Evolutionary conservation across 768 basidiomycete genomes (phyloP), one percentile per base, ranked within the genome.

Genomic region (Boletus bicolor): DNA sequence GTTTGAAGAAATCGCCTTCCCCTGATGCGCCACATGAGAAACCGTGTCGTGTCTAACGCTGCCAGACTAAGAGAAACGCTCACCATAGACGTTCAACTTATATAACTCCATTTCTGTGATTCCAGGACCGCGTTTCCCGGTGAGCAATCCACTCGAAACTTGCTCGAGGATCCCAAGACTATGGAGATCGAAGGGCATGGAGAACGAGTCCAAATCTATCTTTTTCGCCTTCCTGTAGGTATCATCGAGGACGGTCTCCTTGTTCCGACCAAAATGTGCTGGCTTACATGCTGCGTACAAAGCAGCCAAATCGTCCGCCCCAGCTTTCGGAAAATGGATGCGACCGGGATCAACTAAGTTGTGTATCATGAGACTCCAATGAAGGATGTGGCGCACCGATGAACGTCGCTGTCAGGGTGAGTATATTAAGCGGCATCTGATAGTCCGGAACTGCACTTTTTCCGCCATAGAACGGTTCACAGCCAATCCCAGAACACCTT

Each of bases 41-140:
- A 59, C 45, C 8, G 42, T 24, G 24, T 14, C 42, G 7, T 4
- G 9, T 19, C n/a, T 39, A 11, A 44, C 14, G 17, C 26, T 28
- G 15, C 8, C 5, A 5, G 15, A 28, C 43, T 28, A 14, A 47
- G 9, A 7, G 24, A 24, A 44, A 19, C n/a, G 26, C 32, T 42
- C 49, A 78, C 80, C 73, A 48, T 80, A 78, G 2, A 80, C 72
- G 52, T 80, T 77, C 44, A 80, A 65, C 55, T 80, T 78, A 45
- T 79, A 76, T 5, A 78, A 51, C 57, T 79, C 75, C 57, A 8
- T 24, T 14, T n/a, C 39, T 9, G 24, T 49, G 47, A n/a, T 49
- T 9, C 24, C 37, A 28, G 26, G 17, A 11, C 11, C 37, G 30
- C 9, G 17, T n/a, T 38, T 3, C 8, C 57, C 51, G 5, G 59